Conservation (phyloP, 179 eudicot genomes). For the Beta lomatogona region DNA sequence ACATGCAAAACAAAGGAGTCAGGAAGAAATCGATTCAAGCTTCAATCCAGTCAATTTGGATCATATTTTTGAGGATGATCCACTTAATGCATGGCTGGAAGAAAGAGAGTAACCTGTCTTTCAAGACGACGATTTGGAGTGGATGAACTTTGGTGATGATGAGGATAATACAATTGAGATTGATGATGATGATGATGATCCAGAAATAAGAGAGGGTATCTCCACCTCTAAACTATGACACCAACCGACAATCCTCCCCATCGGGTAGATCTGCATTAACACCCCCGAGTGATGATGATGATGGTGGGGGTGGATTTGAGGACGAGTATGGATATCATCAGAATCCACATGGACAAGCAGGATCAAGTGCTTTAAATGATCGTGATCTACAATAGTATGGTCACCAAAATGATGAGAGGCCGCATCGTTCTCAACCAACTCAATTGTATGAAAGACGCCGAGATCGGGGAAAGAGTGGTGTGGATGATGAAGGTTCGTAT, state of each 20-base stretch:
- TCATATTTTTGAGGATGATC: conserved; percentile 13
- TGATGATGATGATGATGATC: neutral
- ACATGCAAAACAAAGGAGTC: neutral
- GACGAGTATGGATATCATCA: neutral
- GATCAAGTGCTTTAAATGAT: neutral
- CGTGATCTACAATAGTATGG: neutral
- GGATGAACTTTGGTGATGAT: neutral
- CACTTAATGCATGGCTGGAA: neutral
- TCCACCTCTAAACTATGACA: neutral
- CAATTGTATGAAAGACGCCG: neutral
- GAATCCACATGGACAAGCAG: too few relatives aligned
- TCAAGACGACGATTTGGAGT: neutral
- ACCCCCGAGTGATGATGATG: neutral
- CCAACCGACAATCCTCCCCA: neutral
- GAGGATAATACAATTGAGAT: neutral
- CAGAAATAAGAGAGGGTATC: neutral
- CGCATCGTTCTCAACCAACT: neutral
- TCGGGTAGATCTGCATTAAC: neutral
- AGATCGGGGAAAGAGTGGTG: neutral
- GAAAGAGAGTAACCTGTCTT: neutral
- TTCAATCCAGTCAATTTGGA: conserved; percentile 14
- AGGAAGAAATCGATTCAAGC: neutral
- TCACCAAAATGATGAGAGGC: neutral
- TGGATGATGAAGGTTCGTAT: neutral
- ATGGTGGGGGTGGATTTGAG: neutral